These are phyloP conservation scores for Lentinula sp. DNA, from an alignment of 768 basidiomycete species.

Conservation along the genomic window DNA sequence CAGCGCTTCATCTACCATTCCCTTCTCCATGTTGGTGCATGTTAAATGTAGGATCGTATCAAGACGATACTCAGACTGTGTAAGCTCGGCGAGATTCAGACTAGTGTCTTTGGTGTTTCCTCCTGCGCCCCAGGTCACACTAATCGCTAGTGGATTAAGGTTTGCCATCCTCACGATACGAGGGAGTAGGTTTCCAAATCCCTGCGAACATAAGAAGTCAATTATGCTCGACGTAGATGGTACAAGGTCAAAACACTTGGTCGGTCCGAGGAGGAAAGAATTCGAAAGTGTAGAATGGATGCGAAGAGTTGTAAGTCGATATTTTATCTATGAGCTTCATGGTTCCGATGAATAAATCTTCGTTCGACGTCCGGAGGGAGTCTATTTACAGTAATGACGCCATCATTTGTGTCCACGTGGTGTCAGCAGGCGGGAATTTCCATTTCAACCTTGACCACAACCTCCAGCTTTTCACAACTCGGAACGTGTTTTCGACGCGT, in stretches of 20 bases:
- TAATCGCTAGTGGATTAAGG: conserved; percentile 78
- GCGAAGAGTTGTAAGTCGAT: conserved; percentile 26
- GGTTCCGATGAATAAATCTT: neutral
- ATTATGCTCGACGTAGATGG: neutral
- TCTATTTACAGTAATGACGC: no score
- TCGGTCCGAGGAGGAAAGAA: conserved; percentile 97
- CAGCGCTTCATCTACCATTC: conserved; percentile 81
- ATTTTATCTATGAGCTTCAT: conserved; percentile 81
- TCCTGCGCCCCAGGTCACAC: conserved; percentile 97
- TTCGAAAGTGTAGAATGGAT: conserved; percentile 91
- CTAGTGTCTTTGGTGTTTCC: conserved; percentile 86
- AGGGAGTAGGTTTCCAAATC: conserved; percentile 85
- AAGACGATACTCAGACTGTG: conserved; percentile 66
- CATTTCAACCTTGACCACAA: neutral
- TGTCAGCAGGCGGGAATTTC: neutral
- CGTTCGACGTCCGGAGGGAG: no score
- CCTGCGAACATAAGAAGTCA: conserved; percentile 36
- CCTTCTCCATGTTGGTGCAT: conserved; percentile 93
- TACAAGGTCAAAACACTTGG: conserved; percentile 42
- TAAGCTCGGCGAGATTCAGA: conserved; percentile 78
- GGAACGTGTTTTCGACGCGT: neutral
- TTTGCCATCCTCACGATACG: conserved; percentile 80
- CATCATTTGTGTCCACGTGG: neutral
- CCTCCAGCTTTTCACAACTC: neutral
- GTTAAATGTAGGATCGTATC: conserved; percentile 93